Evolutionary conservation across 805 yeast genomes (phyloP).

Genomic region (Naumovozyma baii): DNA sequence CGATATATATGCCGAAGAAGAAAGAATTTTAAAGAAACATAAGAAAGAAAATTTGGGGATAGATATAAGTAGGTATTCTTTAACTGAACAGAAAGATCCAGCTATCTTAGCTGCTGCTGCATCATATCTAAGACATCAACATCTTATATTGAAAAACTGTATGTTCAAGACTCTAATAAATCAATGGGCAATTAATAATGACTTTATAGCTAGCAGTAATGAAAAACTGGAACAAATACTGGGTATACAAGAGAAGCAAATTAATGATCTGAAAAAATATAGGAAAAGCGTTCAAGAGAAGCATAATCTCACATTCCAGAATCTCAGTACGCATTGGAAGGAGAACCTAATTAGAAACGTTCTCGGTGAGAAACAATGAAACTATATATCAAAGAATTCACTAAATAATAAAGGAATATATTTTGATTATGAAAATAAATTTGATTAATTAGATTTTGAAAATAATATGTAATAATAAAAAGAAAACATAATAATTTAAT

Average conservation of each 20-base stretch:
- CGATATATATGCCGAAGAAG: conserved; percentile 8
- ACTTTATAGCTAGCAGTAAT: conserved; percentile 24
- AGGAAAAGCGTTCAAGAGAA: conserved; percentile 38
- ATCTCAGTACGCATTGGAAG: conserved; percentile 42
- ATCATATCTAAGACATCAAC: conserved; percentile 26
- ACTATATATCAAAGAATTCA: not conserved
- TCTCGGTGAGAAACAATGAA: not conserved
- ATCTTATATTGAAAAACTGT: conserved; percentile 31
- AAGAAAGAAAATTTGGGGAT: conserved; percentile 17
- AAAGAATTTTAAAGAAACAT: conserved; percentile 3
- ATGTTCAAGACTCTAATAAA: conserved; percentile 28
- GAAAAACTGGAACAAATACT: conserved; percentile 24
- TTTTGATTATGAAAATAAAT: conserved; percentile 1
- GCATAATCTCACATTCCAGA: conserved; percentile 36
- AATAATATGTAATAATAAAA: conserved; percentile 1
- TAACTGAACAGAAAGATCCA: conserved; percentile 7
- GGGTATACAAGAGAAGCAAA: conserved; percentile 32
- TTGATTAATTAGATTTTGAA: conserved; percentile 1
- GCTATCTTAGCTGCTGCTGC: conserved; percentile 19
- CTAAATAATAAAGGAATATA: not conserved
- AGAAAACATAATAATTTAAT: not conserved
- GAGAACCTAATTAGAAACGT: conserved; percentile 33
- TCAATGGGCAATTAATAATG: conserved; percentile 34
- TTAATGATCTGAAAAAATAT: conserved; percentile 35
- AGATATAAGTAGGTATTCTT: conserved; percentile 26